Evolutionary conservation across 139 green algal species (phyloP), one percentile per base, ranked within the genome.

Genomic region (Haematococcus lacustris): DNA sequence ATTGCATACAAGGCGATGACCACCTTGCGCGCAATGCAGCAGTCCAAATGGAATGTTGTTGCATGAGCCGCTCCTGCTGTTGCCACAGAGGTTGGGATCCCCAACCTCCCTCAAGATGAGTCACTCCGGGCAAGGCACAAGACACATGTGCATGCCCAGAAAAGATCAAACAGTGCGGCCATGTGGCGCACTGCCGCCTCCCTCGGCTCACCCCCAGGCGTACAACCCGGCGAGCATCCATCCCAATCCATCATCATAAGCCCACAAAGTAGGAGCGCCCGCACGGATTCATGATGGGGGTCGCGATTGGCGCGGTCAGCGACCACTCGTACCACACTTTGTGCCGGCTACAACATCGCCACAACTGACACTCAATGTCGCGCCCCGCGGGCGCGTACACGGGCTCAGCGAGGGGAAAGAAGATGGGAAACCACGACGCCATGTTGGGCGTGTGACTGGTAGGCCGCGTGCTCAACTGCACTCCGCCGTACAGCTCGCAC

Each of bases 351-450:
- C 76, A 74, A 67, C 88, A 91, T 2, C 96, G 80, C 96, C 96
- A 99, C 76, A 99, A 90, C 76, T 88, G 74, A 35, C 88, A 71
- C 47, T 84, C 76, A 21, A 99, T 76, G 9, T 63, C 26, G 0
- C 61, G 43, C 1, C 86, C 91, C 3, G 87, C 70, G 5, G 83
- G 73, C 60, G 93, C 59, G 61, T 89, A 80, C 13, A 97, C 64
- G 0, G 93, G 93, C 47, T 89, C 71, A 3, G 79, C 70, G 38
- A 99, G 70, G 4, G 96, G 96, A 73, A 99, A 98, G 83, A 91
- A 98, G 78, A 98, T 98, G 39, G 96, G 90, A 80, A 99, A 99
- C 93, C 93, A 97, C 71, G 41, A 83, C 76, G 86, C 88, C 92
- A 97, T 97, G 82, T 89, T 85, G 69, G 86, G 86, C 3, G 94